These are phyloP conservation scores for Phytophthora quininea DNA, from an alignment of 352 stramenopile genomes.

Conservation along the genomic window DNA sequence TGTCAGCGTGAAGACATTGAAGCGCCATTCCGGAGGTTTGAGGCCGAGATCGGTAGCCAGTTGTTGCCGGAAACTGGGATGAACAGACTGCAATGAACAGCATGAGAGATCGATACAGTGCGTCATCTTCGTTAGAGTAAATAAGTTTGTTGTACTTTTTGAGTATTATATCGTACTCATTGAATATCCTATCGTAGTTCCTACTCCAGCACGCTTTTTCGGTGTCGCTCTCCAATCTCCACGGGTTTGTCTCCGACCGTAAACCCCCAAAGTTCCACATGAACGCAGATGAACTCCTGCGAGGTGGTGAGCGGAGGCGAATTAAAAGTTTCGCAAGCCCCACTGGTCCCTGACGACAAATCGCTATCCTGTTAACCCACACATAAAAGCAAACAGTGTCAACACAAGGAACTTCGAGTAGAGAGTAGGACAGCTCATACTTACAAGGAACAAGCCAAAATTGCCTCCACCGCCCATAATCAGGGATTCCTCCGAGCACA, in stretches of 20 bases:
- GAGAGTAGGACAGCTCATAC: conserved; percentile 15
- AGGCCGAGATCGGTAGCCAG: conserved; percentile 35
- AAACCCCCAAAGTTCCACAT: conserved; percentile 90
- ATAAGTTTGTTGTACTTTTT: conserved; percentile 31
- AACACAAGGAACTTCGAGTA: not conserved
- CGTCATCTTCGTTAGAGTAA: conserved; percentile 29
- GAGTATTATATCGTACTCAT: not conserved
- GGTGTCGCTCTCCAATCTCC: conserved; percentile 38
- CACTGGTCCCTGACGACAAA: conserved; percentile 81
- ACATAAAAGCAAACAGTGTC: conserved; percentile 12
- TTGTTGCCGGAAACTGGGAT: conserved; percentile 28
- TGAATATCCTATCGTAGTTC: conserved; percentile 10
- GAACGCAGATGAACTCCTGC: conserved; percentile 81
- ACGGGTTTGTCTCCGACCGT: conserved; percentile 62
- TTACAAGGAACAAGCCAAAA: conserved; percentile 90
- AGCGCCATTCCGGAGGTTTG: conserved; percentile 40
- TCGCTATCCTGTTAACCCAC: conserved; percentile 71
- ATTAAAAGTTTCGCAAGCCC: conserved; percentile 88
- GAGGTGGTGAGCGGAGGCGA: conserved; percentile 76
- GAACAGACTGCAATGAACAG: conserved; percentile 23
- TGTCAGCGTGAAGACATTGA: conserved; percentile 41
- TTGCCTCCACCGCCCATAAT: conserved; percentile 90
- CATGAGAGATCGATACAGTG: not conserved
- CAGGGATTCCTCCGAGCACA: conserved; percentile 90
- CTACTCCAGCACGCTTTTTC: conserved; percentile 78